Conservation (phyloP, 345 rosid species). For the Arabidopsis arenosa region DNA sequence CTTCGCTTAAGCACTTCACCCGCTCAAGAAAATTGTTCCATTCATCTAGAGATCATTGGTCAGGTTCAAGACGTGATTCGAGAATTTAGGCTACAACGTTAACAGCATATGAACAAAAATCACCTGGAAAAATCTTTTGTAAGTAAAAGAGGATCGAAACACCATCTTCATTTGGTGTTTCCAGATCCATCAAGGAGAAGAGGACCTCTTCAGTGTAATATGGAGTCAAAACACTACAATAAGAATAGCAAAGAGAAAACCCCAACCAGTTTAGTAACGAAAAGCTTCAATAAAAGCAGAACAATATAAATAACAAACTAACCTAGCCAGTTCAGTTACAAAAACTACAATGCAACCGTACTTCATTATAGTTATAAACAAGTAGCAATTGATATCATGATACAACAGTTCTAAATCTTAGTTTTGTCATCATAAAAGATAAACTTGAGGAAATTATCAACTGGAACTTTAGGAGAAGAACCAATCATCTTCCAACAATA, state of each 20-base stretch:
- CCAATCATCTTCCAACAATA: constrained; percentile 8
- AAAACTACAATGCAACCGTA: constrained; percentile 16
- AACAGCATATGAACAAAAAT: constrained; percentile 19
- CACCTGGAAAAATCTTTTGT: constrained; percentile 98
- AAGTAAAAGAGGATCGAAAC: constrained; percentile 93
- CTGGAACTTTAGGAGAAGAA: constrained; percentile 19
- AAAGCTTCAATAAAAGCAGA: constrained; percentile 6
- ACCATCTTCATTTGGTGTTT: constrained; percentile 91
- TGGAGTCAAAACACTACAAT: constrained; percentile 89
- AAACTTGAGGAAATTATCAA: constrained; percentile 7
- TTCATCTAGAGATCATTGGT: constrained; percentile 67
- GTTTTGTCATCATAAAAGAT: background rate
- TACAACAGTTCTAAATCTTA: constrained; percentile 20
- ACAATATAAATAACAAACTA: background rate
- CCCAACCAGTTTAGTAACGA: constrained; percentile 19
- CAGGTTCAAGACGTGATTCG: constrained; percentile 15
- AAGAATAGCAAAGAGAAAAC: constrained; percentile 36
- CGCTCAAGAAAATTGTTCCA: constrained; percentile 96
- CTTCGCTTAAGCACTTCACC: constrained; percentile 62
- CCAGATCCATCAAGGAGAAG: constrained; percentile 77
- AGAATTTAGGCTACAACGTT: constrained; percentile 11
- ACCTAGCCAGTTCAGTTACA: background rate
- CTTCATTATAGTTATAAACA: background rate
- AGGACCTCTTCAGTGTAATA: constrained; percentile 93
- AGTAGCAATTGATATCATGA: constrained; percentile 25